Evolutionary conservation across 169 alveolate genomes (phyloP).

Genomic region (Plasmodium vivax): DNA sequence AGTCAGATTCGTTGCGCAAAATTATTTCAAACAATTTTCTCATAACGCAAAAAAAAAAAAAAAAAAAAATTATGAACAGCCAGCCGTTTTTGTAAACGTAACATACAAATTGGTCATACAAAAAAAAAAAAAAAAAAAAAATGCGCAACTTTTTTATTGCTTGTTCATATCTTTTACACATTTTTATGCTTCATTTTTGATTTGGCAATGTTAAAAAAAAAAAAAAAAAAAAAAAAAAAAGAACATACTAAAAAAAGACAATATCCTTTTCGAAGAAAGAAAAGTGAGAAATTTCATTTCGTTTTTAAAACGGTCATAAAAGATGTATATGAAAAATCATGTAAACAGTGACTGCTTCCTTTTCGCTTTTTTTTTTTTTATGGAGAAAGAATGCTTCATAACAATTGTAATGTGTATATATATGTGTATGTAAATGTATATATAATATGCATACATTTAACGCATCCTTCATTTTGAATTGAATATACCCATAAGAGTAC

Average conservation of each 20-base stretch:
- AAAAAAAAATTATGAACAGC: slow-evolving; percentile 3
- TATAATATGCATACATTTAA: neutral
- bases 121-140: slow-evolving; percentile 21
- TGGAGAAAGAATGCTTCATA: slow-evolving; percentile 13
- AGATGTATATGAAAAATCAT: slow-evolving; percentile 1
- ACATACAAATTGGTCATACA: slow-evolving; percentile 12
- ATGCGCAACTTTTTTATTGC: slow-evolving; percentile 21
- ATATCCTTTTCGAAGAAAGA: slow-evolving; percentile 17
- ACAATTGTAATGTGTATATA: neutral
- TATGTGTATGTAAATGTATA: neutral
- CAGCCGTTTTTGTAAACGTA: slow-evolving; percentile 40
- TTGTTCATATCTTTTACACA: slow-evolving; percentile 10
- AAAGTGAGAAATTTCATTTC: slow-evolving; percentile 2
- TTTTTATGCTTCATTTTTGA: slow-evolving; percentile 16
- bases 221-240: neutral
- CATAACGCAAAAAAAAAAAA: neutral
- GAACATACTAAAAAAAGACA: slow-evolving; percentile 34
- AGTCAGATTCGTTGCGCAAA: neutral
- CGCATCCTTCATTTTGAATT: slow-evolving; percentile 13
- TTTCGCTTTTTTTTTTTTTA: slow-evolving; percentile 4
- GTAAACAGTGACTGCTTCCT: neutral
- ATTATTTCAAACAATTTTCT: neutral
- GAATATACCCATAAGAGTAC: neutral
- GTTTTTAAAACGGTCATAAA: slow-evolving; percentile 13
- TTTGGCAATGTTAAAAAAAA: slow-evolving; percentile 12